Evolutionary conservation across 805 yeast species (phyloP).

Genomic region (Metschnikowia lunata): DNA sequence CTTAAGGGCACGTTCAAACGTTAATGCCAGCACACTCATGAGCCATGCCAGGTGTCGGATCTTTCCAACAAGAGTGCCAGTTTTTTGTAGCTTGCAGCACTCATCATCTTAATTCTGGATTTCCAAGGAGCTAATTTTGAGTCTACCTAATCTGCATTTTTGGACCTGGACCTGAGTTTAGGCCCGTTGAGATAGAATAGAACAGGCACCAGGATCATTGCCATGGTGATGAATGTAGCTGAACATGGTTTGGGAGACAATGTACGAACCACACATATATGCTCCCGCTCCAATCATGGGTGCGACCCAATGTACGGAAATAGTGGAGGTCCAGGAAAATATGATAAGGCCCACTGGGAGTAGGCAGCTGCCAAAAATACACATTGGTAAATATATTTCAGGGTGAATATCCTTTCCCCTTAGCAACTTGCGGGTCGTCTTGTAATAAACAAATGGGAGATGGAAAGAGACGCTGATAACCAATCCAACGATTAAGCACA

Average conservation of each 20-base stretch:
- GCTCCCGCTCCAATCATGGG: slow-evolving; percentile 14
- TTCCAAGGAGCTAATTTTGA: too few relatives aligned
- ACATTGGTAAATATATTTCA: slow-evolving; percentile 12
- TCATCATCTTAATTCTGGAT: too few relatives aligned
- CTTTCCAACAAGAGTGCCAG: too few relatives aligned
- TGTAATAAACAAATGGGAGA: slow-evolving; percentile 7
- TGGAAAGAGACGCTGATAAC: slow-evolving; percentile 6
- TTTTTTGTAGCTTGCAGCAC: too few relatives aligned
- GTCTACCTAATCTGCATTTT: slow-evolving; percentile 23
- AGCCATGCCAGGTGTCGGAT: too few relatives aligned
- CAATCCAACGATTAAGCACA: slow-evolving; percentile 9
- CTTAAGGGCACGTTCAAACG: too few relatives aligned
- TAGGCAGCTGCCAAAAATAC: slow-evolving; percentile 12
- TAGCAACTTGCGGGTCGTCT: slow-evolving; percentile 7
- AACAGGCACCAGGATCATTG: slow-evolving; percentile 45
- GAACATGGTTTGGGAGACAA: slow-evolving; percentile 15
- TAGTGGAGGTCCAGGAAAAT: slow-evolving; percentile 13
- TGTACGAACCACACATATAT: slow-evolving; percentile 12
- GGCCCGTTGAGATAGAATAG: slow-evolving; percentile 43
- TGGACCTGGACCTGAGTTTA: slow-evolving; percentile 40
- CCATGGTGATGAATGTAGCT: slow-evolving; percentile 15
- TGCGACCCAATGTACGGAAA: slow-evolving; percentile 13
- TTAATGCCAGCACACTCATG: too few relatives aligned
- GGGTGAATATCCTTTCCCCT: slow-evolving; percentile 8
- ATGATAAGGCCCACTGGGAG: slow-evolving; percentile 13